A percentile compares a stretch with the other conserved stretches of the same genome.
phyloP scores from a whole-genome alignment of 768 basidiomycete species.

The Lentinula sp. region DNA sequence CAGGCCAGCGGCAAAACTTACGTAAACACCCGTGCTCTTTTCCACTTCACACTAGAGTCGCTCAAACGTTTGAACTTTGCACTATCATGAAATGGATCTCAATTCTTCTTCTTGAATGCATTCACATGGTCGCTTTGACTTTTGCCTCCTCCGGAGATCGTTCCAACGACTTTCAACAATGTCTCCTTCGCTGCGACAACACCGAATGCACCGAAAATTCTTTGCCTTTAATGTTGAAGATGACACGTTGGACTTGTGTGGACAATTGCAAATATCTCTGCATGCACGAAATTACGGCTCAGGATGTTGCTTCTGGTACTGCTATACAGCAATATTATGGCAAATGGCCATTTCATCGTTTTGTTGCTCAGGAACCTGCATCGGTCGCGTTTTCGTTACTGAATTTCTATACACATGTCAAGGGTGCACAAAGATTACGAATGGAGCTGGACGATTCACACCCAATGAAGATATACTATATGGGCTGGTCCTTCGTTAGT shows the following conservation, averaged over 20 bases:
- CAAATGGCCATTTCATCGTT: conserved; percentile 95
- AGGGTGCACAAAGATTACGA: conserved; percentile 47
- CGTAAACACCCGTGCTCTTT: too few species aligned
- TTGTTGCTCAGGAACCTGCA: conserved; percentile 90
- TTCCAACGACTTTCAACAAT: conserved; percentile 43
- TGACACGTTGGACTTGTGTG: conserved; percentile 82
- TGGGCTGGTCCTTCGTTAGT: conserved; percentile 60
- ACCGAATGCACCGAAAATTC: conserved; percentile 33
- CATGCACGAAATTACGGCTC: conserved; percentile 72
- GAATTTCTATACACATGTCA: conserved; percentile 72
- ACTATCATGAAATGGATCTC: neutral
- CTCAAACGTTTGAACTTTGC: neutral
- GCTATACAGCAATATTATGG: conserved; percentile 79
- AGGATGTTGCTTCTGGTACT: conserved; percentile 34
- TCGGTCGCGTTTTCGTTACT: conserved; percentile 85
- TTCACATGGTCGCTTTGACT: neutral
- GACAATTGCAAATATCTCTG: conserved; percentile 90
- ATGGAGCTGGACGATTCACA: conserved; percentile 45
- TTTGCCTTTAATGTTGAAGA: conserved; percentile 48
- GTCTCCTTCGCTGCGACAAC: conserved; percentile 38
- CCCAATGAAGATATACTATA: conserved; percentile 66
- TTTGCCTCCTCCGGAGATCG: conserved; percentile 62
- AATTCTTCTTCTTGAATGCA: neutral
- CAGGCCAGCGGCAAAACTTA: too few species aligned
- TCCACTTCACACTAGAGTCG: too few species aligned